Base-by-base conservation (phyloP, 2,329 filamentous ascomycete species). In the Dryadomyces quercus-mongolicae region DNA sequence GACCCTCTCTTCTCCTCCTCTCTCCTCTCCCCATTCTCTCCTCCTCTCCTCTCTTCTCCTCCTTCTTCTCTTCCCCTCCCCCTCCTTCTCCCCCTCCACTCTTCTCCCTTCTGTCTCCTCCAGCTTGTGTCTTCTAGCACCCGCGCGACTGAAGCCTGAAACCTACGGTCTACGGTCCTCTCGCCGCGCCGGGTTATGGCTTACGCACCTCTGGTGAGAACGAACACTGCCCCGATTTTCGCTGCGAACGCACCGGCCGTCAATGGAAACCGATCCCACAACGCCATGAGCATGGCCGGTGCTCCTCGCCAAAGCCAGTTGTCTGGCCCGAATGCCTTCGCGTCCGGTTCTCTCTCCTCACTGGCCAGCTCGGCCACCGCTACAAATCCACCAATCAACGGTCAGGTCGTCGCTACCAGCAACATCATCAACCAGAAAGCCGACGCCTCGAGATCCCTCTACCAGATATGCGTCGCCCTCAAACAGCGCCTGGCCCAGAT, bases 381-480 rank as follows among this genome's bases (percentile, higher is more conserved):
- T 31, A 65, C 69, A 38, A 61, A 62, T n/a, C 57, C 70, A 52
- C 59, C 63, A 10, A 71, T 75, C 49, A 80, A 75, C 56, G 82
- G 82, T 48, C 80, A 80, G 57, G 80, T 91, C 58, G 73, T 88
- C 63, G 86, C 90, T 57, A 89, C 86, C 56, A 80, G 87, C 68
- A 96, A 95, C 69, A 95, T 98, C 68, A 95, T 98, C 76, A 98
- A 98, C 71, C 88, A 92, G 70, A 87, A 88, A 67, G 93, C 91
- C 67, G 91, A 95, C 67, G 91, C 93, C 60, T 88, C 88, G 54
- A 80, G 85, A 56, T 96, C 91, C 12, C 81, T 98, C 22, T 98
- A 95, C 70, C 92, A 97, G 70, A 95, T 95, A 68, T 97, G 93
- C 68, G 79, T 95, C 61, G 83, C 85, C 53, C 75, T 97, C 57